Conservation (phyloP, 192 early-diverging fungal genomes). For the Coemansia guatemalensis region DNA sequence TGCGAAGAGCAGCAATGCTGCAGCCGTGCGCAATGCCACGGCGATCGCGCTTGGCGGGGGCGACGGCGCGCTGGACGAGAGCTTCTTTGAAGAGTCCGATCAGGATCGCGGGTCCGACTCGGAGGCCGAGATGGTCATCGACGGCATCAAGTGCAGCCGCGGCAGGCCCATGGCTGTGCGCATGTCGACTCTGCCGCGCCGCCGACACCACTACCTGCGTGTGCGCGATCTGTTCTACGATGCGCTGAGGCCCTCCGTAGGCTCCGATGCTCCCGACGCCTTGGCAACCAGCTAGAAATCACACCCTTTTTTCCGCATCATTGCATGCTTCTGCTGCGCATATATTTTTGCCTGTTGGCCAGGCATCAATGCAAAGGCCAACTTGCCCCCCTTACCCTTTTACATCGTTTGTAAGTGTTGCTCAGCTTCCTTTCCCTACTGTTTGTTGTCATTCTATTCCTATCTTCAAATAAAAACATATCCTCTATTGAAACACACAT, state of each 20-base stretch:
- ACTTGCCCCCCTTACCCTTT: neutral
- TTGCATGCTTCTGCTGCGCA: neutral
- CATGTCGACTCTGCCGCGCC: slow-evolving; percentile 55
- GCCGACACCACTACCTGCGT: slow-evolving; percentile 61
- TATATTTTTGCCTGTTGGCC: neutral
- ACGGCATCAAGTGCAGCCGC: slow-evolving; percentile 61
- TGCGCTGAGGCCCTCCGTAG: slow-evolving; percentile 56
- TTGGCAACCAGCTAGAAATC: neutral
- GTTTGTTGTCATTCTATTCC: neutral
- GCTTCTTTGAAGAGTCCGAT: slow-evolving; percentile 63
- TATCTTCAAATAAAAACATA: neutral
- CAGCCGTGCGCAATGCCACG: slow-evolving; percentile 46
- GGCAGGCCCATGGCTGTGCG: slow-evolving; percentile 65
- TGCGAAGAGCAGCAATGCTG: slow-evolving; percentile 47
- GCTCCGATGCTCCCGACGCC: slow-evolving; percentile 25
- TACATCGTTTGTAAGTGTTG: too few species aligned
- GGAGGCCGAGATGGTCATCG: slow-evolving; percentile 58
- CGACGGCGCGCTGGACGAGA: slow-evolving; percentile 47
- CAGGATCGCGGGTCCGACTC: slow-evolving; percentile 64
- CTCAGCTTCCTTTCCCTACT: neutral
- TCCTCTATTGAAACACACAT: neutral
- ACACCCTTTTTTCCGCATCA: too few species aligned
- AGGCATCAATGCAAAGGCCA: neutral
- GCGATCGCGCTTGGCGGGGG: slow-evolving; percentile 58
- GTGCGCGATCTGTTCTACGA: slow-evolving; percentile 67